Conservation (phyloP, 352 stramenopile genomes). For the Pythium dissotocum region DNA sequence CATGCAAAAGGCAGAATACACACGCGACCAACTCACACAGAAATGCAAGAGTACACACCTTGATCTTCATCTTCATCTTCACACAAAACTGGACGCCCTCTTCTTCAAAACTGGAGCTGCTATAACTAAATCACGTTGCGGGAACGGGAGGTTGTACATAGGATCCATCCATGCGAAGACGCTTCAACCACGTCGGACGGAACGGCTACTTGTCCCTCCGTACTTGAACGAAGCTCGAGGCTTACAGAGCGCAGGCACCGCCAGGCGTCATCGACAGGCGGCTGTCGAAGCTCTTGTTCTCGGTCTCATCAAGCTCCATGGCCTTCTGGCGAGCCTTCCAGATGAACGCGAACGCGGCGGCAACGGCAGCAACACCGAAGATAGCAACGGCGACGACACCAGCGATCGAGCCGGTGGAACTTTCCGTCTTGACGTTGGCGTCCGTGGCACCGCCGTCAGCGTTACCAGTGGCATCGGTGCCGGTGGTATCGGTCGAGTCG, state of each 20-base stretch:
- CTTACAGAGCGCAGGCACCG: conserved; percentile 59
- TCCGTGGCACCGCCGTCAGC: conserved; percentile 23
- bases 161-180: conserved; percentile 14
- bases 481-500: background rate
- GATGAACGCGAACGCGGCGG: conserved; percentile 75
- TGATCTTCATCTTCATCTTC: conserved; percentile 2
- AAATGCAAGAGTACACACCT: conserved; percentile 1
- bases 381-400: conserved; percentile 35
- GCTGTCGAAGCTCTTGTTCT: conserved; percentile 46
- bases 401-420: conserved; percentile 8
- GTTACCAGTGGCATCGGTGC: conserved; percentile 1
- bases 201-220: conserved; percentile 11
- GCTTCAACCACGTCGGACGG: conserved; percentile 27
- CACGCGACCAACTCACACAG: conserved; percentile 3
- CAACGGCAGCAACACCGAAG: conserved; percentile 40
- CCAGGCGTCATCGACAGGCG: conserved; percentile 48
- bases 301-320: conserved; percentile 46
- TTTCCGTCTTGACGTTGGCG: conserved; percentile 42
- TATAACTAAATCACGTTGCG: conserved; percentile 29
- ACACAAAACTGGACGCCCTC: conserved; percentile 7
- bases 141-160: conserved; percentile 4
- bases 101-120: conserved; percentile 17
- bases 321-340: conserved; percentile 75
- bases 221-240: conserved; percentile 6
- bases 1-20: background rate